Evolutionary conservation across 768 basidiomycete genomes (phyloP), one percentile per base, ranked within the genome.

Genomic region (Kwoniella botswanensis): DNA sequence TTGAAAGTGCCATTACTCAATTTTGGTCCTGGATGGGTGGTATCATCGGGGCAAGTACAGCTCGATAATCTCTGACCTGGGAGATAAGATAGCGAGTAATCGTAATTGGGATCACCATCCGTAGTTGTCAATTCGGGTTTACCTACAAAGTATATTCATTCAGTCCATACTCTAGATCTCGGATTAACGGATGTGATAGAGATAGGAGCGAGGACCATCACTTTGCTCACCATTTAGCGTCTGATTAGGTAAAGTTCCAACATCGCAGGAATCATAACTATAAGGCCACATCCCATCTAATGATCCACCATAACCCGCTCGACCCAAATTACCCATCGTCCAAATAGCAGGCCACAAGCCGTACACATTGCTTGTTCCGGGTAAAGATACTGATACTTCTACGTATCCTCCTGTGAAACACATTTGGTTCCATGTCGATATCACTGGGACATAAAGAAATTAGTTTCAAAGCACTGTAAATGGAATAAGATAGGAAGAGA

Each of bases 241-340:
- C 83, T 98, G 95, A 82, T 98, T 98, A 9, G 87, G 83, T 18
- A 88, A 86, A 0, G 94, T 94, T n/a, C 96, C 96, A n/a, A 95
- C 86, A 80, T 98, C 95, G 76, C 96, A 97, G 12, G 87, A 85
- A 55, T 84, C 80, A 68, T 85, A 85, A 21, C 77, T 77, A 65
- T 85, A 85, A 13, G 84, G 84, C 84, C 84, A 85, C 65, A 80
- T 54, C 1, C 82, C 82, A 50, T 82, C 81, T 43, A 69, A 71
- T 12, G 76, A 64, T 10, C 79, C 82, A 18, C 80, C 82, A 58
- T 83, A 82, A 2, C 82, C 85, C 0, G 92, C 79, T 63, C 82
- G 68, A 24, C 80, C 82, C 21, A 83, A 71, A 66, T 82, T 82
- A n/a, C 80, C 81, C 71, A 82, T 66, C 0, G 81, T 63, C 82